These are phyloP conservation scores for Closterium sp. DNA, from an alignment of 139 green algal genomes.

Conservation along the genomic window DNA sequence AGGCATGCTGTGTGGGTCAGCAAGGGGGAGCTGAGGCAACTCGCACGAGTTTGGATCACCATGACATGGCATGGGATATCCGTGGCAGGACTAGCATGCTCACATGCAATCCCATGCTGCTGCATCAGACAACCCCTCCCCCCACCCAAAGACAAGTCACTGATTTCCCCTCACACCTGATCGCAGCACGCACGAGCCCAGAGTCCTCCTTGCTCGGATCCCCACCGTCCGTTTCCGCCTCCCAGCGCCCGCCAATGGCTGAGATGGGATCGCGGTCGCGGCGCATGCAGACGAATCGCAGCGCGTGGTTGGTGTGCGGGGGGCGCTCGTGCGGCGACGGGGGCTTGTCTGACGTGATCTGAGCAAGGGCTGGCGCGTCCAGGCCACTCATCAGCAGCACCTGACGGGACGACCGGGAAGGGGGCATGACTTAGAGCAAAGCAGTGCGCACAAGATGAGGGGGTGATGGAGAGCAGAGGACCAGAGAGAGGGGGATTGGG, in stretches of 20 bases:
- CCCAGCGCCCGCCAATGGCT: conserved; percentile 29
- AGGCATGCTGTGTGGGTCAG: too few species aligned
- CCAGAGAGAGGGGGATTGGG: not conserved
- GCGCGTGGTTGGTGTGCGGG: conserved; percentile 39
- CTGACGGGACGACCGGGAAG: not conserved
- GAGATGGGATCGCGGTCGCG: conserved; percentile 35
- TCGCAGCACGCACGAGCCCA: conserved; percentile 43
- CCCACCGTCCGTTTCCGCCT: conserved; percentile 33
- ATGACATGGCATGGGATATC: not conserved
- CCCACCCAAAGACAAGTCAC: not conserved
- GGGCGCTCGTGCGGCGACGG: not conserved
- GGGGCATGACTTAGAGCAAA: not conserved
- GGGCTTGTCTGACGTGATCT: not conserved
- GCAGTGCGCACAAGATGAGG: not conserved
- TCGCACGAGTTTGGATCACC: not conserved
- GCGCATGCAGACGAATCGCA: conserved; percentile 39
- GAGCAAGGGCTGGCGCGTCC: conserved; percentile 1
- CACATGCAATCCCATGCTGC: not conserved
- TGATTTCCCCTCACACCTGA: conserved; percentile 18
- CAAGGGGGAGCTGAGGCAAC: not conserved
- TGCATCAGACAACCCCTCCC: not conserved
- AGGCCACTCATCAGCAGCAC: conserved; percentile 44
- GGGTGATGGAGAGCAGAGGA: not conserved
- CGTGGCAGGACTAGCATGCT: not conserved
- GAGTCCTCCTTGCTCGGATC: conserved; percentile 30